Percentiles rank a stretch among this genome's conserved stretches.
Evolutionary conservation across 2,329 filamentous ascomycete genomes (phyloP).

Genomic region (Colletotrichum tropicale): DNA sequence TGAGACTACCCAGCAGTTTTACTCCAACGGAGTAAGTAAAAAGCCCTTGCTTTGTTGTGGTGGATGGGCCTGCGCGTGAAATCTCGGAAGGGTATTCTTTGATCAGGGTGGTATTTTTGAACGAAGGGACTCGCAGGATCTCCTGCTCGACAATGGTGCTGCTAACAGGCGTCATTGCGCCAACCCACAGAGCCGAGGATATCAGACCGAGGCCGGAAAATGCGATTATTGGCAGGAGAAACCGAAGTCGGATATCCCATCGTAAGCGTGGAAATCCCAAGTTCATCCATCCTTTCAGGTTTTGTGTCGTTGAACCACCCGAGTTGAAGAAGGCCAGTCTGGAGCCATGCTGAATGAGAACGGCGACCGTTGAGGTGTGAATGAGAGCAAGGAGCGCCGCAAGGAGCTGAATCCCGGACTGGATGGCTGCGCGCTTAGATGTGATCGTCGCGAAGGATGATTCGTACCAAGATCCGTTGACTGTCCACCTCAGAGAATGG

Average conservation of each 20-base stretch:
- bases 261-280: not conserved
- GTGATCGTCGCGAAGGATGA: not conserved
- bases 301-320: not conserved
- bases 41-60: slow-evolving; percentile 20
- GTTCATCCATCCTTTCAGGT: not conserved
- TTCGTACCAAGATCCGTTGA: slow-evolving; percentile 3
- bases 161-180: slow-evolving; percentile 26
- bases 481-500: not conserved
- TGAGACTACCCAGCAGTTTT: slow-evolving; percentile 24
- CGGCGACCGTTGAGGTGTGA: not conserved
- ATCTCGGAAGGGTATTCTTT: slow-evolving; percentile 28
- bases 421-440: not conserved
- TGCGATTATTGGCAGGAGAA: not conserved
- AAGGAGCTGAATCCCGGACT: not conserved
- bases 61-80: slow-evolving; percentile 14
- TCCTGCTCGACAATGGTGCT: not conserved
- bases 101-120: slow-evolving; percentile 22
- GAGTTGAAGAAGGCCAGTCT: not conserved
- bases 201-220: not conserved
- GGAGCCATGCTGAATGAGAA: slow-evolving; percentile 2
- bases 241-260: not conserved
- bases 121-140: slow-evolving; percentile 25
- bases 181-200: slow-evolving; percentile 22
- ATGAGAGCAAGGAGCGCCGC: not conserved
- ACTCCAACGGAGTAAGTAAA: slow-evolving; percentile 29